These are phyloP conservation scores for Aspergillus ruber DNA, from an alignment of 2,329 filamentous ascomycete species.

Conservation along the genomic window DNA sequence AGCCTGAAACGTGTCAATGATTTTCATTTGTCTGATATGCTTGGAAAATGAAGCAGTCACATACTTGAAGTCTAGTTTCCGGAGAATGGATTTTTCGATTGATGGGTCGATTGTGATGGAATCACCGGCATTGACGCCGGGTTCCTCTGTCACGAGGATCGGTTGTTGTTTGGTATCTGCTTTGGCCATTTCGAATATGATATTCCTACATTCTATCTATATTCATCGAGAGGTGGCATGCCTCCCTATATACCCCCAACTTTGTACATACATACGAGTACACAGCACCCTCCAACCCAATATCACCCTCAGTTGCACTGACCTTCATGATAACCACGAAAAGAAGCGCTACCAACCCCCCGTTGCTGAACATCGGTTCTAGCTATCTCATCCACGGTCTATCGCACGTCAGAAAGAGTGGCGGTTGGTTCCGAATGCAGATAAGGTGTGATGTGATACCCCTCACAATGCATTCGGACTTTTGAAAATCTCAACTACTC, in stretches of 20 bases:
- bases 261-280: background rate
- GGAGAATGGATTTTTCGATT: constrained; percentile 4
- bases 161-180: background rate
- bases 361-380: background rate
- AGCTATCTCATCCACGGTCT: background rate
- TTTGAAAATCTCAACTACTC: too few relatives aligned
- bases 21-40: background rate
- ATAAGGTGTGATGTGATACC: background rate
- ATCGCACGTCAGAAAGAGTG: background rate
- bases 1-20: background rate
- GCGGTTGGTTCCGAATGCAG: background rate
- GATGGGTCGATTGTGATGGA: constrained; percentile 2
- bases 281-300: background rate
- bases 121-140: background rate
- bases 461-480: background rate
- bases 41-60: background rate
- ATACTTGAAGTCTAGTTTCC: constrained; percentile 8
- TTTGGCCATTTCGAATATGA: background rate
- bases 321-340: background rate
- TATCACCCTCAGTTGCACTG: background rate
- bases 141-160: constrained; percentile 5
- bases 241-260: background rate
- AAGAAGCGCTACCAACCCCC: background rate
- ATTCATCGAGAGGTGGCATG: background rate
- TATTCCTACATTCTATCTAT: background rate